A percentile compares a stretch with the other conserved stretches of the same genome.
Conservation (phyloP, 257 asterid species). For the Solanum medicagineum region DNA sequence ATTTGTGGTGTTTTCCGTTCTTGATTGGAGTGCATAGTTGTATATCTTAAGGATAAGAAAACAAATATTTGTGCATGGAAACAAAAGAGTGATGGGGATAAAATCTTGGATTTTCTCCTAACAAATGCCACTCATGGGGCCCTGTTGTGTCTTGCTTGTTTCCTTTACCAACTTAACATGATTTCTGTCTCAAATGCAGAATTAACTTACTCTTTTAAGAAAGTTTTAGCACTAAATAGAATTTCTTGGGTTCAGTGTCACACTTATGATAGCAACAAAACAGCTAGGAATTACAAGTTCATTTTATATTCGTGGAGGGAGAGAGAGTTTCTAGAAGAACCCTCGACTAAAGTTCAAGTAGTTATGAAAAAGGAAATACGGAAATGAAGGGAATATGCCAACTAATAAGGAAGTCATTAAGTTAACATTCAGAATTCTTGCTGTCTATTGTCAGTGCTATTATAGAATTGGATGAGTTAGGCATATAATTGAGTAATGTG, state of each 20-base stretch:
- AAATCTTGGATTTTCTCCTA: slow-evolving; percentile 17
- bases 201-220: not conserved
- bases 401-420: not conserved
- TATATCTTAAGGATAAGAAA: not conserved
- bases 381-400: not conserved
- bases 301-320: not conserved
- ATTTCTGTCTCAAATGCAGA: not conserved
- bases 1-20: slow-evolving; percentile 19
- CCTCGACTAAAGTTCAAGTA: not conserved
- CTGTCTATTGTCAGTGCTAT: not conserved
- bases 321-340: rapidly evolving
- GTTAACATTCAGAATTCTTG: not conserved
- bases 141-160: slow-evolving; percentile 26
- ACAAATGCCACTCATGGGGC: slow-evolving; percentile 24
- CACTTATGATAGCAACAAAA: not conserved
- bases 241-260: not conserved
- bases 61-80: not conserved
- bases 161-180: not conserved
- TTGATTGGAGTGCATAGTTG: not conserved
- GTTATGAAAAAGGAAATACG: not conserved
- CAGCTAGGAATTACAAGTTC: not conserved
- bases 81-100: slow-evolving; percentile 17
- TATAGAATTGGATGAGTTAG: not conserved
- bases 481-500: not conserved
- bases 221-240: not conserved